These are phyloP conservation scores for Pythium rhizo-oryzae DNA, from an alignment of 352 stramenopile genomes.

Conservation along the genomic window DNA sequence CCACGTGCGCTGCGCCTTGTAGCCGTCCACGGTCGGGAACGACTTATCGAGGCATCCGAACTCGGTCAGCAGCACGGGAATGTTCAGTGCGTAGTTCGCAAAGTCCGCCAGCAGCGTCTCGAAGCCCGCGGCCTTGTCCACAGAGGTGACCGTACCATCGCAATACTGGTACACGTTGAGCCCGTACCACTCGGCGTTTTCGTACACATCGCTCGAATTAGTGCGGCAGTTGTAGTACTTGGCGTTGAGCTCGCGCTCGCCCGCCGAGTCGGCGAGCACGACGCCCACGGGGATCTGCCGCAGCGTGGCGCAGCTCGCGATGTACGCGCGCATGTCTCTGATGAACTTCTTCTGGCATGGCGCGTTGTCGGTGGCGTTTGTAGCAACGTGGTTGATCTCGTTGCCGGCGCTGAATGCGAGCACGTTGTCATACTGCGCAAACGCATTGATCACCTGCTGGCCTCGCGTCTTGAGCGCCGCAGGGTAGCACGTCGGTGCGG, in stretches of 20 bases:
- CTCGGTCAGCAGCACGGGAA: conserved; percentile 83
- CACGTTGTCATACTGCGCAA: conserved; percentile 88
- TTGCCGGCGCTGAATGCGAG: conserved; percentile 81
- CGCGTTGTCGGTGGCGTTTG: conserved; percentile 47
- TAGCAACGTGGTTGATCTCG: conserved; percentile 77
- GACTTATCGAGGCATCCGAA: conserved; percentile 74
- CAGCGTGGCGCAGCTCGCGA: conserved; percentile 51
- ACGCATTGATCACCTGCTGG: conserved; percentile 75
- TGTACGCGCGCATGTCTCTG: conserved; percentile 78
- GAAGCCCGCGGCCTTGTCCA: conserved; percentile 54
- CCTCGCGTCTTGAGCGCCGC: conserved; percentile 64
- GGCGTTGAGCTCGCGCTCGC: conserved; percentile 62
- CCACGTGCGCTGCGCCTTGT: conserved; percentile 69
- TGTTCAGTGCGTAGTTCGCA: conserved; percentile 51
- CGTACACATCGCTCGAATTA: conserved; percentile 61
- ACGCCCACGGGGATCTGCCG: conserved; percentile 84
- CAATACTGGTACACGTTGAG: conserved; percentile 89
- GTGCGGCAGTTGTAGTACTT: conserved; percentile 90
- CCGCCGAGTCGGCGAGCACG: conserved; percentile 57
- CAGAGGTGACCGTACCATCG: conserved; percentile 40
- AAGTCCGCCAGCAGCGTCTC: conserved; percentile 66
- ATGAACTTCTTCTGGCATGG: conserved; percentile 92
- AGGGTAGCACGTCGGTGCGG: conserved; percentile 60
- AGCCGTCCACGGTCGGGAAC: conserved; percentile 60
- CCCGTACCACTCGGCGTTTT: conserved; percentile 86